A percentile compares a stretch with the other conserved stretches of the same genome.
phyloP scores from a whole-genome alignment of 345 rosid species.

The Acer campestre region DNA sequence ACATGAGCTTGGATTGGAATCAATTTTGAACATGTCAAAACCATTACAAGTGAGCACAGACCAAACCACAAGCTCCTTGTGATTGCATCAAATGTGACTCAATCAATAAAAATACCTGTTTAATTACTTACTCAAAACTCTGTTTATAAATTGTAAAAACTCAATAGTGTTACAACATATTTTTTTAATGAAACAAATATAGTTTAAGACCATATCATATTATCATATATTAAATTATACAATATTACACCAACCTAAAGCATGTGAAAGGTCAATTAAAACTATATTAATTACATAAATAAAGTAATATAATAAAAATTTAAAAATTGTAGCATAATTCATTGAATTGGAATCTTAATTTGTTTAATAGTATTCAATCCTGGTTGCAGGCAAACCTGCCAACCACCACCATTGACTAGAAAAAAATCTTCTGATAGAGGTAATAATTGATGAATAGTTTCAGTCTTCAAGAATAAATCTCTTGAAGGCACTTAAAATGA shows the following conservation, averaged over 20 bases:
- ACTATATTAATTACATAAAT: background rate
- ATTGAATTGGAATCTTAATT: background rate
- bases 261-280: background rate
- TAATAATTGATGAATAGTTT: background rate
- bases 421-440: background rate
- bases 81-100: slow-evolving; percentile 53
- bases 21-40: slow-evolving; percentile 55
- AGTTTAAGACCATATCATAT: background rate
- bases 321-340: background rate
- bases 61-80: slow-evolving; percentile 47
- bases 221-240: too few relatives aligned
- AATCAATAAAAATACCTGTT: slow-evolving; percentile 52
- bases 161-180: too few relatives aligned
- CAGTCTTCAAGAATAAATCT: background rate
- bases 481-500: slow-evolving; percentile 19
- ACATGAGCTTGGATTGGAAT: slow-evolving; percentile 84
- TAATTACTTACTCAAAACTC: slow-evolving; percentile 53
- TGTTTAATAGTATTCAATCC: background rate
- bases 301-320: background rate
- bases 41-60: slow-evolving; percentile 66
- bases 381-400: background rate
- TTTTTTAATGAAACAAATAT: too few relatives aligned
- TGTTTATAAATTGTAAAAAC: background rate
- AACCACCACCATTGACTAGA: background rate
- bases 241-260: background rate